These are phyloP conservation scores for Monosporascus sp. DNA, from an alignment of 2,329 filamentous ascomycete species.

Conservation along the genomic window DNA sequence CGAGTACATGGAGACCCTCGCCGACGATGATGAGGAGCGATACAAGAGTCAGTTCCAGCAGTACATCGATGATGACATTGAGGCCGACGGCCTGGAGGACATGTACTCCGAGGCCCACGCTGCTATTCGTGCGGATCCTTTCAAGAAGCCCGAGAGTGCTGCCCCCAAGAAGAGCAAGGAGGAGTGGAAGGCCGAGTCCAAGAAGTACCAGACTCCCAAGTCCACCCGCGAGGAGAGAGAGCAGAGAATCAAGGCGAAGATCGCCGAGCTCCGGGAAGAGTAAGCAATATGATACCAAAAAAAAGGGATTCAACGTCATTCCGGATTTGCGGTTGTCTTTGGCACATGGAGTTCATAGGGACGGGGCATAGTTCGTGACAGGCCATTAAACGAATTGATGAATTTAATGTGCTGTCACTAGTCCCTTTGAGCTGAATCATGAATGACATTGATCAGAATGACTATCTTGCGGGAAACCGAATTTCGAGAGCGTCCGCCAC, in stretches of 20 bases:
- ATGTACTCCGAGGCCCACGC: slow-evolving; percentile 92
- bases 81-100: slow-evolving; percentile 96
- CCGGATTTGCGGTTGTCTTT: slow-evolving; percentile 25
- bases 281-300: slow-evolving; percentile 26
- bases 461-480: neutral
- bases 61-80: slow-evolving; percentile 95
- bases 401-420: slow-evolving; percentile 18
- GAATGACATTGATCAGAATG: neutral
- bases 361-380: slow-evolving; percentile 18
- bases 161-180: slow-evolving; percentile 94
- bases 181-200: slow-evolving; percentile 90
- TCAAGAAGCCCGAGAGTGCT: slow-evolving; percentile 78
- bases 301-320: slow-evolving; percentile 15
- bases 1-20: slow-evolving; percentile 99
- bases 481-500: neutral
- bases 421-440: neutral
- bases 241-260: slow-evolving; percentile 82
- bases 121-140: slow-evolving; percentile 95
- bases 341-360: slow-evolving; percentile 27
- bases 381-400: slow-evolving; percentile 24
- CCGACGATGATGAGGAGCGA: slow-evolving; percentile 99
- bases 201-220: slow-evolving; percentile 79
- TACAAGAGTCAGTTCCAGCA: slow-evolving; percentile 97
- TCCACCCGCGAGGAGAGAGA: slow-evolving; percentile 78
- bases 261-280: slow-evolving; percentile 67